A percentile compares a stretch with the other conserved stretches of the same genome.
Evolutionary conservation across 305 asterid genomes (phyloP).

Genomic region (Nicotiana rustica): DNA sequence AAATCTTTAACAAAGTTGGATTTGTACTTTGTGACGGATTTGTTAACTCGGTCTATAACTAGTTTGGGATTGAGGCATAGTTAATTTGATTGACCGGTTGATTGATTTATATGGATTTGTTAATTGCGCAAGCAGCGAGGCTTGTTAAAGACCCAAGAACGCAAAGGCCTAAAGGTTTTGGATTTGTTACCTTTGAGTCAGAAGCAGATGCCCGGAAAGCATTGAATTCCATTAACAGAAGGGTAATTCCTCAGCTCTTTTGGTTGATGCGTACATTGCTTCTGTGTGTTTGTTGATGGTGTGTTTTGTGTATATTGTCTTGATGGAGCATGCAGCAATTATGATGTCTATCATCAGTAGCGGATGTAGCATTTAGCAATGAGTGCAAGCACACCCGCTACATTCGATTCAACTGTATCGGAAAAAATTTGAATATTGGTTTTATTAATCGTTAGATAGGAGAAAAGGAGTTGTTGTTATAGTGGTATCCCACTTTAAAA

Average conservation of each 20-base stretch:
- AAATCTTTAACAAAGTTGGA: neutral
- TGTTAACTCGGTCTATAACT: neutral
- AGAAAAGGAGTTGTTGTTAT: neutral
- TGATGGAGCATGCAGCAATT: neutral
- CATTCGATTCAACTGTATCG: neutral
- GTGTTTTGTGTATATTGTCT: conserved; percentile 2
- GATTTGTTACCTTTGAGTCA: conserved; percentile 69
- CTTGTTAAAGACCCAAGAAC: conserved; percentile 72
- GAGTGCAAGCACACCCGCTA: neutral
- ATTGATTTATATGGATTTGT: neutral
- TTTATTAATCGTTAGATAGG: neutral
- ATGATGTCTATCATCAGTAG: neutral
- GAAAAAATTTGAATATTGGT: neutral
- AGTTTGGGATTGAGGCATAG: neutral
- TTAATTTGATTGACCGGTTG: too few relatives aligned
- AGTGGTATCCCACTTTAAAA: neutral
- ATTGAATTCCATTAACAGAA: conserved; percentile 66
- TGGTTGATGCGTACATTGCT: neutral
- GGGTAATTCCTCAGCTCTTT: conserved; percentile 46
- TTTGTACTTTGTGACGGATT: neutral
- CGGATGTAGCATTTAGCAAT: neutral
- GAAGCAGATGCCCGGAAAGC: conserved; percentile 72
- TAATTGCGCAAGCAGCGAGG: conserved; percentile 57
- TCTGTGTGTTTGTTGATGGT: neutral
- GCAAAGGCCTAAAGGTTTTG: conserved; percentile 81